Base-by-base conservation (phyloP, 192 early-diverging fungal genomes). In the Chytriomyces sp. region DNA sequence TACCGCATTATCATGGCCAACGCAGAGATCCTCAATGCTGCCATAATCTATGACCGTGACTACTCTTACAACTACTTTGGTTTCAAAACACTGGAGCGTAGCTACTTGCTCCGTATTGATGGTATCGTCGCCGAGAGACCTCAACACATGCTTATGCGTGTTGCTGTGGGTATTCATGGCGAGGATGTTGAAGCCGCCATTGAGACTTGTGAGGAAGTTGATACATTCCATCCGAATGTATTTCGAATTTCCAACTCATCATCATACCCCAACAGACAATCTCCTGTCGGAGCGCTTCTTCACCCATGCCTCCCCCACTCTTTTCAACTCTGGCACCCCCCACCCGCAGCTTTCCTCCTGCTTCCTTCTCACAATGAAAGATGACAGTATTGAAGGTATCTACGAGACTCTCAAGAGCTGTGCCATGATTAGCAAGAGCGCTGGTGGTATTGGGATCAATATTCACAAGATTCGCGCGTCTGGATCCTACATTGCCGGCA, bases 51-150 rank as follows among this genome's bases (percentile, higher is more conserved):
- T 77, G 92, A 98, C 75, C 91, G 95, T 71, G 97, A 99, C 76
- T 98, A 94, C 78, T 92, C 89, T 73, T 99, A 98, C 87, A 95
- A 95, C 83, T 99, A 89, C 86, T 99, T 99, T 90, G 97, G 97
- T 7, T 98, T 98, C 91, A 99, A 99, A 85, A 99, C 96, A 10
- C 88, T 99, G 6, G 97, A 99, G 84, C 90, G 97, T 28, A 93
- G 91, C 39, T 99, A 99, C 74, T 86, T 99, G 28, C 83, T 99
- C 64, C 85, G 89, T 60, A 91, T 98, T 79, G 89, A 93, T 69
- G 89, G 90, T 36, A 89, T 89, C 60, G 89, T 95, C 33, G 95
- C 92, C 2, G 96, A 99, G 82, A 80, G 97, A 37, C 97, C 97
- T 19, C 97, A 99, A 79, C 97, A 99, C 80, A 84, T 99, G 91